A percentile compares a stretch with the other conserved stretches of the same genome.
Conservation (phyloP, 2,329 filamentous ascomycete genomes). For the Trichoderma simmonsii region DNA sequence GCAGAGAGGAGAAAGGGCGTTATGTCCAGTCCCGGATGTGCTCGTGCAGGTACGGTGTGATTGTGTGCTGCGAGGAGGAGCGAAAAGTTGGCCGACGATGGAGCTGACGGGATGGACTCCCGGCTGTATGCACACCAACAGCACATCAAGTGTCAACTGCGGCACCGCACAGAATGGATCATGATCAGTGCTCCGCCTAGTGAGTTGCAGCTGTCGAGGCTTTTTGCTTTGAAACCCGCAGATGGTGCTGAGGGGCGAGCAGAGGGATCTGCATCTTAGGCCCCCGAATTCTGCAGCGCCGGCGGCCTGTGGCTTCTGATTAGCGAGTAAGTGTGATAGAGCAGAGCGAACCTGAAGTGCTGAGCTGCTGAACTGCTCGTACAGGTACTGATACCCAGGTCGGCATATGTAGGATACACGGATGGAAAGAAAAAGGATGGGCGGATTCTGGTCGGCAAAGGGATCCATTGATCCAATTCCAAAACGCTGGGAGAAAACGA, state of each 20-base stretch:
- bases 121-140: background rate
- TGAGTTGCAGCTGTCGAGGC: background rate
- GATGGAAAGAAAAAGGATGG: background rate
- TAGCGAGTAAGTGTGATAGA: background rate
- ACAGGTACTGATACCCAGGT: background rate
- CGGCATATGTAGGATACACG: background rate
- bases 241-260: background rate
- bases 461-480: background rate
- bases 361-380: background rate
- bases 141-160: background rate
- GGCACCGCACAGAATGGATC: background rate
- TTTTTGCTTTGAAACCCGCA: background rate
- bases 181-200: background rate
- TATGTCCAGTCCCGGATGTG: background rate
- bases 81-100: background rate
- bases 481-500: background rate
- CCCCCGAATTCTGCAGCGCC: background rate
- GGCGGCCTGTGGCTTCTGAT: background rate
- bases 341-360: background rate
- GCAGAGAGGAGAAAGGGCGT: background rate
- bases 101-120: background rate
- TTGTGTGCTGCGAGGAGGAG: background rate
- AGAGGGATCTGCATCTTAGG: background rate
- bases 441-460: background rate
- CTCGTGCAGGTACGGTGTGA: background rate